phyloP scores from a whole-genome alignment of 2,329 filamentous ascomycete species.

The Trichoderma arundinaceum region DNA sequence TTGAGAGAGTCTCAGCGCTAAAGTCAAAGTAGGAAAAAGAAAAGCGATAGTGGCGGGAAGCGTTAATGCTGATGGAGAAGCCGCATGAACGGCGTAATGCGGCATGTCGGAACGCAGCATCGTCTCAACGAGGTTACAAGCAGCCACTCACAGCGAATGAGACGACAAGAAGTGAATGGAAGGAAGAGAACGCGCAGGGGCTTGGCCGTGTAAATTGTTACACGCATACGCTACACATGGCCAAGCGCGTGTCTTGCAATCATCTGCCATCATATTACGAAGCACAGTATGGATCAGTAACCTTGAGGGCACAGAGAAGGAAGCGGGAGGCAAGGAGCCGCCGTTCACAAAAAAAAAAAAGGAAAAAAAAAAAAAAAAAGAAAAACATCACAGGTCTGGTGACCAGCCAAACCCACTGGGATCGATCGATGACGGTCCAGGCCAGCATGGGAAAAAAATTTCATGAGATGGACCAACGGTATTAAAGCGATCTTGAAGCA shows the following conservation, averaged over 20 bases:
- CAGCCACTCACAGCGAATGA: conserved; percentile 19
- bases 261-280: conserved; percentile 15
- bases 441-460: conserved; percentile 21
- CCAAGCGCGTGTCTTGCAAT: not conserved
- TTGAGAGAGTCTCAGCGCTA: not conserved
- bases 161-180: conserved; percentile 2
- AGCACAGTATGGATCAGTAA: conserved; percentile 14
- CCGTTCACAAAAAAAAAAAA: not conserved
- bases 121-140: conserved; percentile 4
- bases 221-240: not conserved
- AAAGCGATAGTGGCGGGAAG: conserved; percentile 18
- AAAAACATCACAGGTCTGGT: conserved; percentile 24
- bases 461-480: conserved; percentile 26
- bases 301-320: conserved; percentile 14
- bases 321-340: not conserved
- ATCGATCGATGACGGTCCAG: conserved; percentile 28
- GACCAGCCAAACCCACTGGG: conserved; percentile 12
- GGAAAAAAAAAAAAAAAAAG: not conserved
- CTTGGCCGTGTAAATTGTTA: conserved; percentile 7
- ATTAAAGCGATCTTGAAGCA: conserved; percentile 25
- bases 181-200: not conserved
- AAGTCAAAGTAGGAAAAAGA: not conserved
- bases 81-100: conserved; percentile 22
- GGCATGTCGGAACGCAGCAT: conserved; percentile 21
- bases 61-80: conserved; percentile 5